Base-by-base conservation (phyloP, 2,329 filamentous ascomycete genomes). In the Oidium heveae region DNA sequence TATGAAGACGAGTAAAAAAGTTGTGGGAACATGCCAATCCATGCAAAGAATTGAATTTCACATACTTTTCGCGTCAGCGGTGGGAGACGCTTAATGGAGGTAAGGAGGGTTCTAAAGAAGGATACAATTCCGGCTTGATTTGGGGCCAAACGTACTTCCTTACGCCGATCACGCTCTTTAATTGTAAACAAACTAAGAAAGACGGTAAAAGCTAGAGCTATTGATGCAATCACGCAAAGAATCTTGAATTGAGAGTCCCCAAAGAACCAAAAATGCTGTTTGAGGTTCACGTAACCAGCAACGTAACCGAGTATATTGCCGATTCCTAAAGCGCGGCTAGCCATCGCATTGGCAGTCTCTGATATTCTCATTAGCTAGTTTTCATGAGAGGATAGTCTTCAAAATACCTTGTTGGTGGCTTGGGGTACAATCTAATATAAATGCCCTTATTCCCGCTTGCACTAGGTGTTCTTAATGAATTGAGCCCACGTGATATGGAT, bases 21-120 rank as follows among this genome's bases (percentile, higher is more conserved):
- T 66, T 94, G 87, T 0, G 88, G 88, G 63, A 95, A 96, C 78
- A 89, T 95, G 54, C 86, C 89, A 55, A 95, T 80, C 88, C 88
- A 96, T 5, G 86, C 86, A 57, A 81, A 88, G 61, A 89, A 79
- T 65, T 91, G 84, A 0, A 88, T 82, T 59, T 80, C 70, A 64
- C 88, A 95, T 39, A 95, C 86, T 58, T 78, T 81, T 58, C 75
- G 75, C 59, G 91, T 86, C 67, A 94, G 87, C 0, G 81, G 80
- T 0, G 89, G 88, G 7, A 96, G 72, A 41, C 80, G 76, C 61
- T 75, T 78, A 59, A 94, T 83, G 0, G 87, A 87, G 52, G 73
- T 76, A 65, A 83, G 81, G 2, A 94, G 79, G 61, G 79, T 77
- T 59, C 72, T 74, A 70, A 95, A 95, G 69, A 96, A 94, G 1